These are phyloP conservation scores for Pestalotiopsis sp. DNA, from an alignment of 2,329 filamentous ascomycete genomes.

Conservation along the genomic window DNA sequence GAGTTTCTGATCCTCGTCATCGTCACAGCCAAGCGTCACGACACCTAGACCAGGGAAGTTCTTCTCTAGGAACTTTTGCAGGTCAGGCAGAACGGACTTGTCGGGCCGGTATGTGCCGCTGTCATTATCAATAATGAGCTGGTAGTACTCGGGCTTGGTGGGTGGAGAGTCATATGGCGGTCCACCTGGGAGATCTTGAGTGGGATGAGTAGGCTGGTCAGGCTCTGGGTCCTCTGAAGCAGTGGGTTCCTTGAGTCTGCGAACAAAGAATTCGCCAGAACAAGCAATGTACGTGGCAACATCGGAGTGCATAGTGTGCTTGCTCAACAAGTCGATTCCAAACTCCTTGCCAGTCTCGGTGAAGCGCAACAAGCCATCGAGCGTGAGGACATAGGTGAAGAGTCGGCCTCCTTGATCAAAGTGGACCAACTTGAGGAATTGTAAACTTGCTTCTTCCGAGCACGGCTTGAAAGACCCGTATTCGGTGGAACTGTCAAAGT, in stretches of 20 bases:
- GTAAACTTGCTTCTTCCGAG: conserved; percentile 70
- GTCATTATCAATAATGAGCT: conserved; percentile 93
- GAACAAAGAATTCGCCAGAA: conserved; percentile 90
- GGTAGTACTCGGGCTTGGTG: conserved; percentile 63
- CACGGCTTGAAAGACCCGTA: conserved; percentile 70
- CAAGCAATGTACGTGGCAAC: conserved; percentile 90
- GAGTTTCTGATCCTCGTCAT: conserved; percentile 71
- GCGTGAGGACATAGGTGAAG: conserved; percentile 89
- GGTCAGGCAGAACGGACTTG: conserved; percentile 69
- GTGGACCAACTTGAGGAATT: conserved; percentile 85
- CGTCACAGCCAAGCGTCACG: conserved; percentile 76
- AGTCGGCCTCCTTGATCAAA: conserved; percentile 84
- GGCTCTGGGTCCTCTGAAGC: conserved; percentile 45
- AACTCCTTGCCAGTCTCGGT: conserved; percentile 97
- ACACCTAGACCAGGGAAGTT: conserved; percentile 81
- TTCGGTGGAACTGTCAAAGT: conserved; percentile 77
- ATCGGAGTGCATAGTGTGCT: conserved; percentile 96
- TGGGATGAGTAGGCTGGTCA: conserved; percentile 52
- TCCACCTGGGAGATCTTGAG: conserved; percentile 47
- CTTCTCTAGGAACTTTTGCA: conserved; percentile 69
- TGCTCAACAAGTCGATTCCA: conserved; percentile 88
- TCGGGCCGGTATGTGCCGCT: conserved; percentile 92
- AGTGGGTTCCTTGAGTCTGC: conserved; percentile 60
- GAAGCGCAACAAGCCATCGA: conserved; percentile 86
- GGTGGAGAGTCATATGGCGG: conserved; percentile 48